Conservation (phyloP, 2,329 filamentous ascomycete genomes). For the Pyrenophora seminiperda region DNA sequence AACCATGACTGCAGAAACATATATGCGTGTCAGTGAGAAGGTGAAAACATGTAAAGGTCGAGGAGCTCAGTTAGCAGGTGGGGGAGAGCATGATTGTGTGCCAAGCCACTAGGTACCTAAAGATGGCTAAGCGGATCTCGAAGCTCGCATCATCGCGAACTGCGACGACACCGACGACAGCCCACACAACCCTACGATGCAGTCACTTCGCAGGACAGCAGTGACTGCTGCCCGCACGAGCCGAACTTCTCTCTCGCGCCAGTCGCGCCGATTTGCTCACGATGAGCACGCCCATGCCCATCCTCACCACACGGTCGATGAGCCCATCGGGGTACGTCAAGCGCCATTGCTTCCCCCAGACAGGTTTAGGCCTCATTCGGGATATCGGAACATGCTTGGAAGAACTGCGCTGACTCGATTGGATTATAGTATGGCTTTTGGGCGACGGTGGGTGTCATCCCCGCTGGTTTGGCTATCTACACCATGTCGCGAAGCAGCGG, state of each 20-base stretch:
- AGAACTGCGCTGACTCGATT: conserved; percentile 29
- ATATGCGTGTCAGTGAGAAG: too few species aligned
- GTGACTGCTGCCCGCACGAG: conserved; percentile 49
- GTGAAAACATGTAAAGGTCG: too few species aligned
- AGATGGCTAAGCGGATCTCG: conserved; percentile 20
- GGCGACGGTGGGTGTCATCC: conserved; percentile 53
- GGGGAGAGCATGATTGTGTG: too few species aligned
- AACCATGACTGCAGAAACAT: too few species aligned
- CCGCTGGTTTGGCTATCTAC: conserved; percentile 54
- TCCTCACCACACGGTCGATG: conserved; percentile 49
- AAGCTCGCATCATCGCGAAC: conserved; percentile 39
- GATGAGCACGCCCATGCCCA: conserved; percentile 42
- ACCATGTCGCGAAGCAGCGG: conserved; percentile 49
- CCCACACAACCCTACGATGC: conserved; percentile 47
- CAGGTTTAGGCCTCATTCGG: neutral
- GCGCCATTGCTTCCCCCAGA: conserved; percentile 15
- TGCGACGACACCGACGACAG: conserved; percentile 24
- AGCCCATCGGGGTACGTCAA: conserved; percentile 58
- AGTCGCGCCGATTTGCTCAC: conserved; percentile 51
- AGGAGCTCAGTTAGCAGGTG: too few species aligned
- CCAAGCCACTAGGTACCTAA: conserved; percentile 24
- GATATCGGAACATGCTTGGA: neutral
- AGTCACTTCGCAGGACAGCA: conserved; percentile 53
- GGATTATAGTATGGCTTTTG: conserved; percentile 53
- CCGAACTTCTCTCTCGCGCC: conserved; percentile 42